Evolutionary conservation across 2,329 filamentous ascomycete genomes (phyloP), one percentile per base, ranked within the genome.

Genomic region (Aspergillus glaucus): DNA sequence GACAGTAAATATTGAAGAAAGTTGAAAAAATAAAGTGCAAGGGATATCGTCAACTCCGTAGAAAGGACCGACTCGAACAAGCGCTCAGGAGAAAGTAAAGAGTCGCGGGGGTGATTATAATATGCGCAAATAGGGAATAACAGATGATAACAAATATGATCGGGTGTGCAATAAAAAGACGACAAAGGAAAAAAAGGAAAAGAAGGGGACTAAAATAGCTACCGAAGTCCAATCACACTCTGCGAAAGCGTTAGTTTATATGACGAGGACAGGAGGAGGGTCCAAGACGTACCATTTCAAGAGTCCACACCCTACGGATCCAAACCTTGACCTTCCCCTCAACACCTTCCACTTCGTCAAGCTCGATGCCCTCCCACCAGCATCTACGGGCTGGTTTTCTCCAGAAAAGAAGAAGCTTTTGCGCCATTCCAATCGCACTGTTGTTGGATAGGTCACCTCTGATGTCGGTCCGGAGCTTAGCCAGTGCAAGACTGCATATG

Each of bases 351-450:
- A 98, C 87, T 56, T 88, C 79, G 15, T 93, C 82, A 41, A 98
- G 77, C 68, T 97, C 91, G 34, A 98, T 87, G 21, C 93, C 93
- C 69, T 98, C 93, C 93, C 93, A 98, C 93, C 93, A 98, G 76
- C 93, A 98, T 67, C 93, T 81, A 52, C 93, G 79, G 12, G 93
- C 93, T 14, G 93, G 93, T 72, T 98, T 98, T 57, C 93, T 82
- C 93, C 93, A 98, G 76, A 98, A 98, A 3, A 98, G 79, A 12
- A 98, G 79, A 43, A 98, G 80, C 74, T 98, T 98, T 70, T 98
- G 93, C 10, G 93, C 93, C 93, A 98, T 98, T 46, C 92, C 92
- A 15, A 97, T 89, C 0, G 89, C 87, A 65, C 81, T 84, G 61
- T 75, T 82, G 62, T 85, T 90, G 57, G 79, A 84, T 45, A 87